A percentile compares a stretch with the other conserved stretches of the same genome.
phyloP scores from a whole-genome alignment of 108 stramenopile species.

The Fragilaria radians region DNA sequence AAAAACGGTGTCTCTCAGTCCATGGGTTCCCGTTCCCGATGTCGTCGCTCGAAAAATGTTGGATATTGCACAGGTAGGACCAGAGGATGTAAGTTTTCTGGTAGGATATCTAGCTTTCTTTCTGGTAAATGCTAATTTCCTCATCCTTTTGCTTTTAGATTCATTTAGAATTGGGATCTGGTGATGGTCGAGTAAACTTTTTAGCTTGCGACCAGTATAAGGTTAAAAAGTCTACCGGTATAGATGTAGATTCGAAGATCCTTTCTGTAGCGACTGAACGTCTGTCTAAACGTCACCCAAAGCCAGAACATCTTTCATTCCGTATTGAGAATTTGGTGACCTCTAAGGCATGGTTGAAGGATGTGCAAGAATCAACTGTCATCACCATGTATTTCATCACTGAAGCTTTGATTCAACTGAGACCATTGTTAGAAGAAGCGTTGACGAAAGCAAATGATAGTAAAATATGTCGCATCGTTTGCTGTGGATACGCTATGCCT shows the following conservation, averaged over 20 bases:
- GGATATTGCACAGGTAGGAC: conserved; percentile 48
- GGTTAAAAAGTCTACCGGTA: conserved; percentile 48
- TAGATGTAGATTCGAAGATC: conserved; percentile 75
- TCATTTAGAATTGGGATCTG: conserved; percentile 78
- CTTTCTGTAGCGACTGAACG: conserved; percentile 42
- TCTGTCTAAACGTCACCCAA: conserved; percentile 29
- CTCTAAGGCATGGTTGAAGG: background rate
- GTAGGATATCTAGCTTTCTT: conserved; percentile 2
- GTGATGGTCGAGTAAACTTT: conserved; percentile 84
- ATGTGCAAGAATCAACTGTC: conserved; percentile 46
- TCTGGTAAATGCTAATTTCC: background rate
- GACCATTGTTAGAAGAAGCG: conserved; percentile 51
- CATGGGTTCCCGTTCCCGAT: conserved; percentile 82
- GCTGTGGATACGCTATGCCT: conserved; percentile 73
- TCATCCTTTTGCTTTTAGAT: conserved; percentile 9
- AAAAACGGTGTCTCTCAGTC: conserved; percentile 56
- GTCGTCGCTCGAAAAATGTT: conserved; percentile 55
- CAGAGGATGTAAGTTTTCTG: conserved; percentile 26
- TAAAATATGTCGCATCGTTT: conserved; percentile 47
- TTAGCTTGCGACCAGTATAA: conserved; percentile 45
- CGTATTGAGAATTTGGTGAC: conserved; percentile 50
- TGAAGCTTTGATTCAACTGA: conserved; percentile 49
- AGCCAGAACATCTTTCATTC: conserved; percentile 52
- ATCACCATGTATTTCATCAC: conserved; percentile 82
- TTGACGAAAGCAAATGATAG: conserved; percentile 36